Percentiles rank a stretch among this genome's conserved stretches.
Conservation (phyloP, 305 asterid species). For the Caryopteris hybrid region DNA sequence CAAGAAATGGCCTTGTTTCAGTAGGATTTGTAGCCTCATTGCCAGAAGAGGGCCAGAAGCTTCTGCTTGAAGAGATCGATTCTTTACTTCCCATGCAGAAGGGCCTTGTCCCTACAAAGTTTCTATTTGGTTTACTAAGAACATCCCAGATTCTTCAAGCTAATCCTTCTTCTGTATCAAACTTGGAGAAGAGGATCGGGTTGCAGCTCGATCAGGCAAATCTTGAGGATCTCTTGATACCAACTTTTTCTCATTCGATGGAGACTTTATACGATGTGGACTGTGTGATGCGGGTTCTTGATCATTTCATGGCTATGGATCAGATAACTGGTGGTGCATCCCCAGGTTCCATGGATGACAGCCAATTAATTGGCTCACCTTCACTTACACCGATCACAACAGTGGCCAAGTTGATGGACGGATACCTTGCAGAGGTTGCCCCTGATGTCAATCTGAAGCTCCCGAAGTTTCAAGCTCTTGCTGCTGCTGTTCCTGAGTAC, state of each 20-base stretch:
- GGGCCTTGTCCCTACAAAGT: conserved; percentile 64
- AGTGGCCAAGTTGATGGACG: conserved; percentile 92
- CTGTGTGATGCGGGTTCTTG: conserved; percentile 70
- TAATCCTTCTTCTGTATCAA: conserved; percentile 43
- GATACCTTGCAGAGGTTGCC: conserved; percentile 96
- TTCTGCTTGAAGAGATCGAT: conserved; percentile 78
- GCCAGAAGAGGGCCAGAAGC: conserved; percentile 77
- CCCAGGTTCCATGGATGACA: conserved; percentile 72
- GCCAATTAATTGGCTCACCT: conserved; percentile 75
- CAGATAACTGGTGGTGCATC: conserved; percentile 66
- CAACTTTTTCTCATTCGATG: conserved; percentile 76
- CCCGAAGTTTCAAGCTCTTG: conserved; percentile 83
- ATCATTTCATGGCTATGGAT: conserved; percentile 85
- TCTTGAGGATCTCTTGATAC: conserved; percentile 92
- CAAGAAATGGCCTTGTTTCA: conserved; percentile 44
- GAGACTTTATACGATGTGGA: conserved; percentile 94
- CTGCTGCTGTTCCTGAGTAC: conserved; percentile 90
- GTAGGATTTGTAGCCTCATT: conserved; percentile 39
- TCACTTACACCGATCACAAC: conserved; percentile 82
- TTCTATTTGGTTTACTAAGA: conserved; percentile 73
- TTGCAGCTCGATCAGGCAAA: conserved; percentile 93
- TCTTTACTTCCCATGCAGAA: conserved; percentile 73
- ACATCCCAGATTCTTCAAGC: conserved; percentile 86
- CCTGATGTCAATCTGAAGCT: conserved; percentile 88
- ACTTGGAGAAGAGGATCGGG: conserved; percentile 78